phyloP scores from a whole-genome alignment of 176 grass and related monocot species.

The Aegilops bicornis region DNA sequence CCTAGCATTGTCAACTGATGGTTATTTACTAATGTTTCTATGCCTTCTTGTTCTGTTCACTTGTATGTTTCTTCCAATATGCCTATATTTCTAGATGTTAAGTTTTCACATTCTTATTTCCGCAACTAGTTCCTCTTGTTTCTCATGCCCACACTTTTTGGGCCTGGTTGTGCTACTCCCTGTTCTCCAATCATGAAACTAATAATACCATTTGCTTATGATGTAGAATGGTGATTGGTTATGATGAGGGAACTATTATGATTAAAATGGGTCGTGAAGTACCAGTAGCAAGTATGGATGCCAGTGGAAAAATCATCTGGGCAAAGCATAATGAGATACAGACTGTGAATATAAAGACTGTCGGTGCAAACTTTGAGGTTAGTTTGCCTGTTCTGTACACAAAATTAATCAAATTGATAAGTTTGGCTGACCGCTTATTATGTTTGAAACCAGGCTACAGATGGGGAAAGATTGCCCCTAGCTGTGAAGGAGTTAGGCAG shows the following conservation, averaged over 20 bases:
- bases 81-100: not conserved
- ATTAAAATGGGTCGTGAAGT: conserved; percentile 99
- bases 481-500: conserved; percentile 96
- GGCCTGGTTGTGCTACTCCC: not conserved
- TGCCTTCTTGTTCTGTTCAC: conserved; percentile 11
- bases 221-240: conserved; percentile 95
- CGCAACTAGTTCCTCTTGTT: conserved; percentile 2
- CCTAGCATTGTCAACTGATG: not conserved
- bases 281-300: conserved; percentile 97
- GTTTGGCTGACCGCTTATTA: conserved; percentile 17
- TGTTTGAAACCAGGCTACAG: conserved; percentile 61
- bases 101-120: conserved; percentile 26
- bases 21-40: not conserved
- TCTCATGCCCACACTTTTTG: not conserved
- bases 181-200: conserved; percentile 22
- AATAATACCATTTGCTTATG: not conserved
- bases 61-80: conserved; percentile 8
- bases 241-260: conserved; percentile 96
- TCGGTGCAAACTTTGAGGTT: conserved; percentile 86
- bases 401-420: not conserved
- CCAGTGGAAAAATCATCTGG: conserved; percentile 97
- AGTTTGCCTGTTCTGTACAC: conserved; percentile 13
- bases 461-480: conserved; percentile 95
- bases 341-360: conserved; percentile 93
- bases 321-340: conserved; percentile 99